These are phyloP conservation scores for Artemisia argyi DNA, from an alignment of 129 eudicot genomes.

Conservation along the genomic window DNA sequence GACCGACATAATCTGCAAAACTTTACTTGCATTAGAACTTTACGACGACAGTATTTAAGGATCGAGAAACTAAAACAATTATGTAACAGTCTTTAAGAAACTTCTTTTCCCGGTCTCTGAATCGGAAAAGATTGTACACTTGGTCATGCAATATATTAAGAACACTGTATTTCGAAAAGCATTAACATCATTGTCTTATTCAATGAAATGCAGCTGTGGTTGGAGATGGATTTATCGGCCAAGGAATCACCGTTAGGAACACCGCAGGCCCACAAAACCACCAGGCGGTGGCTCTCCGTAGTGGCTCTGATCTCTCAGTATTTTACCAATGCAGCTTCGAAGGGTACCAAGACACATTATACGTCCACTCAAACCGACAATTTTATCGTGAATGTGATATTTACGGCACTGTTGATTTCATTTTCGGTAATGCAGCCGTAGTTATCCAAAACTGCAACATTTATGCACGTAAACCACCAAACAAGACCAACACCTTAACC, in stretches of 20 bases:
- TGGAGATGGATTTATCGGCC: slow-evolving; percentile 54
- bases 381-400: slow-evolving; percentile 50
- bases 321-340: slow-evolving; percentile 63
- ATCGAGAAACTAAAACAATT: no score
- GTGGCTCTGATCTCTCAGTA: slow-evolving; percentile 48
- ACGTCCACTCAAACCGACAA: slow-evolving; percentile 43
- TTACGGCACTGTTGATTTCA: slow-evolving; percentile 55
- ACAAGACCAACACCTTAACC: slow-evolving; percentile 45
- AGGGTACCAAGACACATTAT: slow-evolving; percentile 69
- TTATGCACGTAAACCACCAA: slow-evolving; percentile 47
- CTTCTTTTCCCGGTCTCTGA: no score
- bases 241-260: slow-evolving; percentile 53
- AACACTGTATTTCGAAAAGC: not conserved
- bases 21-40: no score
- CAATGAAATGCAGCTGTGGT: slow-evolving; percentile 38
- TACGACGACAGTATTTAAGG: no score
- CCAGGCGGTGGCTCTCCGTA: slow-evolving; percentile 60
- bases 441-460: slow-evolving; percentile 58
- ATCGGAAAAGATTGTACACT: no score
- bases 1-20: no score
- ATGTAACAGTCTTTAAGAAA: no score
- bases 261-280: slow-evolving; percentile 54
- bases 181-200: not conserved
- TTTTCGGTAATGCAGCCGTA: slow-evolving; percentile 54
- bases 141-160: not conserved